A percentile compares a stretch with the other conserved stretches of the same genome.
Conservation (phyloP, 192 early-diverging fungal species). For the Gaertneriomyces semiglobifer region DNA sequence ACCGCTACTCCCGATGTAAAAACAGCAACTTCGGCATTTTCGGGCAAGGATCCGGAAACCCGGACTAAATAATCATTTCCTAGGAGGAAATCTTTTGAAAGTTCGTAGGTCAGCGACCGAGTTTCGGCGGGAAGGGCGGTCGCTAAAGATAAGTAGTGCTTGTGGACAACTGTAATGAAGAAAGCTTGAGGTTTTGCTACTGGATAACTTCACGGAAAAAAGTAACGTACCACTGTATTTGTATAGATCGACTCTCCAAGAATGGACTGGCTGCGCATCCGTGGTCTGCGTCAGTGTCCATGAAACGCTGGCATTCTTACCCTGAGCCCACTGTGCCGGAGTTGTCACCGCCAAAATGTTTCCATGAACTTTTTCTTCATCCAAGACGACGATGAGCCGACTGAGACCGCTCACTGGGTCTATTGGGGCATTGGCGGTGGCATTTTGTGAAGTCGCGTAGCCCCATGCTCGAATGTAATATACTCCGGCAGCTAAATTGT, state of each 20-base stretch:
- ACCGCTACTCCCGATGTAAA: too few species aligned
- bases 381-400: neutral
- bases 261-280: neutral
- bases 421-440: neutral
- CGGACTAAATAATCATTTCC: neutral
- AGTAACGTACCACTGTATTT: conserved; percentile 10
- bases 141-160: neutral
- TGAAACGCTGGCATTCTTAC: conserved; percentile 2
- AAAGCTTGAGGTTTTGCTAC: neutral
- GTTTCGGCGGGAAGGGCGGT: neutral
- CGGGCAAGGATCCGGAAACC: neutral
- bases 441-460: neutral
- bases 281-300: conserved; percentile 6
- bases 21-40: too few species aligned
- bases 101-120: neutral
- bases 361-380: neutral
- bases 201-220: neutral
- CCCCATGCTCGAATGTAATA: conserved; percentile 22
- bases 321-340: neutral
- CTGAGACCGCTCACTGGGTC: conserved; percentile 17
- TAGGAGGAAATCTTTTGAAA: neutral
- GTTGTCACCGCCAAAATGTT: neutral
- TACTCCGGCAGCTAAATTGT: conserved; percentile 3
- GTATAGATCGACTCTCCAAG: conserved; percentile 14
- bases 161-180: neutral